Conservation (phyloP, 2,329 filamentous ascomycete genomes). For the Exophiala xenobiotica region DNA sequence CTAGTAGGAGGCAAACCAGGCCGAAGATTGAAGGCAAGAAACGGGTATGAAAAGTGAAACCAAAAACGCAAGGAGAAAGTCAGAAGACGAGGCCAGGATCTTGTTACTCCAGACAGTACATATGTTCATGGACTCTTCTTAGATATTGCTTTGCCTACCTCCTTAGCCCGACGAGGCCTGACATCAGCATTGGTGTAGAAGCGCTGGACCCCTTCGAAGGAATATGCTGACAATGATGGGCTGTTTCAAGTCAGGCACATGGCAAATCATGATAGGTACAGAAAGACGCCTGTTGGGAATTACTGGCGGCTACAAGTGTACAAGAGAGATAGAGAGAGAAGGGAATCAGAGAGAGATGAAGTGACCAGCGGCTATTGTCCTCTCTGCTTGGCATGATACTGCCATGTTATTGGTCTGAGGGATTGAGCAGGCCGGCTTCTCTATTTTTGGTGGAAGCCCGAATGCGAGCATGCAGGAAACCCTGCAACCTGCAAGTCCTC, state of each 20-base stretch:
- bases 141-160: not conserved
- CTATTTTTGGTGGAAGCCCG: not conserved
- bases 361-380: not conserved
- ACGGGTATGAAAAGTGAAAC: not conserved
- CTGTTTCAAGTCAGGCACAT: not conserved
- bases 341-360: not conserved
- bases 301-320: not conserved
- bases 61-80: not conserved
- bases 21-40: not conserved
- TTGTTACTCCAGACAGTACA: too few relatives aligned
- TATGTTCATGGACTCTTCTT: too few relatives aligned
- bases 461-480: too few relatives aligned
- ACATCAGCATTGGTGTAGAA: not conserved
- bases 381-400: not conserved
- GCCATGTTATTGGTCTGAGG: not conserved
- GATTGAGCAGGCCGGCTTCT: not conserved
- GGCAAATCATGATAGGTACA: conserved; percentile 1
- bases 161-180: too few relatives aligned
- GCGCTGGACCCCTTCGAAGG: not conserved
- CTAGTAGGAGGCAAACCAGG: not conserved
- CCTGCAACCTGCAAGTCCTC: too few relatives aligned
- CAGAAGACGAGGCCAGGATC: not conserved
- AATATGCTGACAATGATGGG: not conserved
- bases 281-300: not conserved
- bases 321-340: not conserved